Conservation (phyloP, 106 monocot genomes). For the Dendrobium catenatum region DNA sequence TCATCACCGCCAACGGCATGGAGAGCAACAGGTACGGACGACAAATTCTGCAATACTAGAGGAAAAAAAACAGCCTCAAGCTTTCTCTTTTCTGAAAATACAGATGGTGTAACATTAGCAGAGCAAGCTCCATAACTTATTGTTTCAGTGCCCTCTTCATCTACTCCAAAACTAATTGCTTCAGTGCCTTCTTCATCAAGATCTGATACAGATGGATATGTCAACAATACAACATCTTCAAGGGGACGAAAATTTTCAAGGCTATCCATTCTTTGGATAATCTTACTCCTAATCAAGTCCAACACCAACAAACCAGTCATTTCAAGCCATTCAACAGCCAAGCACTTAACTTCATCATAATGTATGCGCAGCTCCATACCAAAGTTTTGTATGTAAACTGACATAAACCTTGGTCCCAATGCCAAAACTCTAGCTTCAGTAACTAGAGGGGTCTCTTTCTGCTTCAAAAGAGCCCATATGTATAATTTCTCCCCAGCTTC, state of each 20-base stretch:
- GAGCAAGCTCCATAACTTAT: neutral
- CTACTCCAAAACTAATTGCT: conserved; percentile 6
- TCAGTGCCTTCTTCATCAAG: conserved; percentile 8
- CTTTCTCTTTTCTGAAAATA: conserved; percentile 6
- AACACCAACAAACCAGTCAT: conserved; percentile 41
- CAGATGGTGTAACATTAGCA: neutral
- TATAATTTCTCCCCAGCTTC: conserved; percentile 70
- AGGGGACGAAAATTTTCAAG: conserved; percentile 24
- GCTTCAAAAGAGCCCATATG: conserved; percentile 79
- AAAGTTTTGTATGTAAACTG: conserved; percentile 54
- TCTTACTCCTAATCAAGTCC: conserved; percentile 32
- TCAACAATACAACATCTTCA: conserved; percentile 40
- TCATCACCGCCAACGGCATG: conserved; percentile 62
- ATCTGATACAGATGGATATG: conserved; percentile 19
- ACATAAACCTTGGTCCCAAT: conserved; percentile 68
- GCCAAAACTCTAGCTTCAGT: conserved; percentile 53
- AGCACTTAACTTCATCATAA: conserved; percentile 51
- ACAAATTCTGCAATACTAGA: conserved; percentile 32
- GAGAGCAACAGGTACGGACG: conserved; percentile 39
- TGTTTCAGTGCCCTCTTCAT: conserved; percentile 11
- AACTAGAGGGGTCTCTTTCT: conserved; percentile 53
- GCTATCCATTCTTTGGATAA: conserved; percentile 10
- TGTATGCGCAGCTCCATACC: conserved; percentile 49
- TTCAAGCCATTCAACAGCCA: conserved; percentile 52
- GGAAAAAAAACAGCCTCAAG: conserved; percentile 34